Base-by-base conservation (phyloP, 208 protist genomes). In the Acanthamoeba castellanii region DNA sequence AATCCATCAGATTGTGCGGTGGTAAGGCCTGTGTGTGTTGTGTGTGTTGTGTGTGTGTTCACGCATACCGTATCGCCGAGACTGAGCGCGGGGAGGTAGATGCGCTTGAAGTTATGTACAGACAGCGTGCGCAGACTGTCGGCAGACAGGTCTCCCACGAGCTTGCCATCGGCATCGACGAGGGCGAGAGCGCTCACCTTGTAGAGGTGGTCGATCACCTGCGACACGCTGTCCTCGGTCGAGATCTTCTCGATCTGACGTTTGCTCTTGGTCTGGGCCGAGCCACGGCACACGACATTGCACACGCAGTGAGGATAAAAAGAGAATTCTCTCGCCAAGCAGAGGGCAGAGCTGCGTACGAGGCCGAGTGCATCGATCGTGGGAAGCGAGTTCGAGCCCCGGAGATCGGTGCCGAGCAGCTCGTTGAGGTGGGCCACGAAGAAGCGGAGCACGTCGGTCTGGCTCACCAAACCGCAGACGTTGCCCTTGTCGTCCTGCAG, bases 21-120 rank as follows among this genome's bases (percentile, higher is more conserved):
- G 37, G 37, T 42, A 42, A 42, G 37, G 3, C 37, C 37, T 42
- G 37, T 42, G 37, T 42, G 37, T 42, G 37, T 42, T 42, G 37
- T 42, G 37, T 42, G 37, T 42, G 37, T 42, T 42, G 37, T 42
- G 37, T 42, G 37, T 42, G 37, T 42, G 37, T 42, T 42, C 37
- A 42, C 37, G 37, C 37, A 42, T 74, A 92, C 85, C n/a, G 18
- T 92, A 55, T 92, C 85, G 0, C 85, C 55, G 3, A 92, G 14
- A 30, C 34, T 70, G 34, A 30, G 64, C 34, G 42, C 85, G 20
- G 85, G 85, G 32, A 37, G 37, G 34, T 92, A 92, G 59, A 92
- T 47, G 3, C 52, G 85, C 37, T 45, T 92, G 59, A 92, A 92
- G 85, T 92, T 92, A 74, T 92, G 85, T 34, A 92, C 85, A 74